A percentile compares a stretch with the other conserved stretches of the same genome.
phyloP scores from a whole-genome alignment of 2,329 filamentous ascomycete species.

The Claviceps spartinae region DNA sequence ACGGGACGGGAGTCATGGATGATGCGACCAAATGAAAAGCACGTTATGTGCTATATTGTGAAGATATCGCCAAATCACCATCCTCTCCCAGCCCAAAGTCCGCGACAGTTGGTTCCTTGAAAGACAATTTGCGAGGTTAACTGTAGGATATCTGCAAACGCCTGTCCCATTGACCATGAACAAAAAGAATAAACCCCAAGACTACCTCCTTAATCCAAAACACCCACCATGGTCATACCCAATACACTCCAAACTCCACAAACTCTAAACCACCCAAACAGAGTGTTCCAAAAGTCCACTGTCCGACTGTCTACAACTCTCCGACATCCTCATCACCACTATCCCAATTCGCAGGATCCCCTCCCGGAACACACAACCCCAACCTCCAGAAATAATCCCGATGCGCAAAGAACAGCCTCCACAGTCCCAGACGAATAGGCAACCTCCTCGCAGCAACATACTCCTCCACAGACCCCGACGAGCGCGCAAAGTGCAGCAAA shows the following conservation, averaged over 20 bases:
- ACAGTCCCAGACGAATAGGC: conserved; percentile 56
- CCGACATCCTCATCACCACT: conserved; percentile 4
- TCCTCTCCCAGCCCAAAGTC: too few relatives aligned
- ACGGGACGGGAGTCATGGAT: too few relatives aligned
- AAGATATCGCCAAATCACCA: too few relatives aligned
- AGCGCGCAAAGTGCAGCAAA: conserved; percentile 12
- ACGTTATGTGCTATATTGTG: too few relatives aligned
- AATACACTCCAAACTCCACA: not conserved
- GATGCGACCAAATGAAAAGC: too few relatives aligned
- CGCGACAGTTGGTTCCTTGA: too few relatives aligned
- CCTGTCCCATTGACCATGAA: too few relatives aligned
- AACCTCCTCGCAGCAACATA: conserved; percentile 30
- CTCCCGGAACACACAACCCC: conserved; percentile 75
- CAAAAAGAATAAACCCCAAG: too few relatives aligned
- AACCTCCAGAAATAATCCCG: conserved; percentile 94
- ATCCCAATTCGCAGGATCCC: conserved; percentile 58
- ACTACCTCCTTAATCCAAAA: too few relatives aligned
- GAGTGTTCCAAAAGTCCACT: not conserved
- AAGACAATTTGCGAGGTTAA: too few relatives aligned
- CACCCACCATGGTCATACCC: not conserved
- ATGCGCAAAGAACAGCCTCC: conserved; percentile 87
- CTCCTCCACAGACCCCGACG: conserved; percentile 13
- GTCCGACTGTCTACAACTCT: not conserved
- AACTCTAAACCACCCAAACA: too few relatives aligned
- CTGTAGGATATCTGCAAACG: too few relatives aligned